A percentile compares a stretch with the other conserved stretches of the same genome.
phyloP scores from a whole-genome alignment of 2,329 filamentous ascomycete genomes.

The Verticillium klebahnii region DNA sequence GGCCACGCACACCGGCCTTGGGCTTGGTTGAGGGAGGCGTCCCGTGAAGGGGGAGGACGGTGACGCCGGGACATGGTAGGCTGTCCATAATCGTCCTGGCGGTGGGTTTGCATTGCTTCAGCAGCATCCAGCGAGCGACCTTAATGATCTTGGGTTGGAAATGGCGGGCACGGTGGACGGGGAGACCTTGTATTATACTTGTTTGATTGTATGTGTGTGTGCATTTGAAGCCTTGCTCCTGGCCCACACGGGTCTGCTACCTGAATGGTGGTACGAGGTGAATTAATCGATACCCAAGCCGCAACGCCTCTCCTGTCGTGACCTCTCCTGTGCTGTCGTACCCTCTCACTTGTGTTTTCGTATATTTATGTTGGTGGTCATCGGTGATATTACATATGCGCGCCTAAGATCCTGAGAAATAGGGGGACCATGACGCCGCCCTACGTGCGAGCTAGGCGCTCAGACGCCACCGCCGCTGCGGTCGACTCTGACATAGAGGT shows the following conservation, averaged over 20 bases:
- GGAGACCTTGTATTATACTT: neutral
- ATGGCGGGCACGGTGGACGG: neutral
- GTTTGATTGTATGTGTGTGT: neutral
- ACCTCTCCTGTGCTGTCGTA: neutral
- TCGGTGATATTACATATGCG: neutral
- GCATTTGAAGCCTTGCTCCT: neutral
- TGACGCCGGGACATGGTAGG: too few relatives aligned
- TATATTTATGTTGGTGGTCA: neutral
- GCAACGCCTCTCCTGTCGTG: neutral
- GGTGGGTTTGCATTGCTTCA: neutral
- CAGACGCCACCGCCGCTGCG: conserved; percentile 44
- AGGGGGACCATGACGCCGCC: neutral
- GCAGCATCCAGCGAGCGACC: neutral
- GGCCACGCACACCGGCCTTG: neutral
- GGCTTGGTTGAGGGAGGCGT: neutral
- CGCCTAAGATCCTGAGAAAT: neutral
- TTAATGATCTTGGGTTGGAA: neutral
- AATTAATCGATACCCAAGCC: neutral
- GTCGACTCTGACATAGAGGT: conserved; percentile 46
- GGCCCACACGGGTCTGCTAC: neutral
- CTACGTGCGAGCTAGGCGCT: neutral
- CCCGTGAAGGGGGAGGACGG: neutral
- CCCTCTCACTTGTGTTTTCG: neutral
- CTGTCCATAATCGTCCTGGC: neutral
- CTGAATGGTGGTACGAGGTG: neutral